These are phyloP conservation scores for Ustilago sp. DNA, from an alignment of 1,284 basidiomycete species.

Conservation along the genomic window DNA sequence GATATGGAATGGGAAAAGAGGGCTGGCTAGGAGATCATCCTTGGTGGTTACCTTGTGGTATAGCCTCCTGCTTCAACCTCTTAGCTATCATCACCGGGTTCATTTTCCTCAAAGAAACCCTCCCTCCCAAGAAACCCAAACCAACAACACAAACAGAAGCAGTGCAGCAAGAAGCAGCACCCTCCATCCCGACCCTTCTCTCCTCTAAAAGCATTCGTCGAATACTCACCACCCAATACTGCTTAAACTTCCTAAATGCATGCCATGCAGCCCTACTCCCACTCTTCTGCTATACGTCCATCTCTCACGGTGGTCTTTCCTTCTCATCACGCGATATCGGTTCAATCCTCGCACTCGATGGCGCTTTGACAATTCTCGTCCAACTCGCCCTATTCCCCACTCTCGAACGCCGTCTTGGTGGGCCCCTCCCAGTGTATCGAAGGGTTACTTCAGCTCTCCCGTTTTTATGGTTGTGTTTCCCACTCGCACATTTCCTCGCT, in stretches of 20 bases:
- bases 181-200: conserved; percentile 32
- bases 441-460: conserved; percentile 41
- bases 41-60: conserved; percentile 70
- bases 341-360: conserved; percentile 50
- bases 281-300: conserved; percentile 51
- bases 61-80: conserved; percentile 65
- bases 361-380: conserved; percentile 47
- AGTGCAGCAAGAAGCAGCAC: conserved; percentile 5
- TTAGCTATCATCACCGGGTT: conserved; percentile 61
- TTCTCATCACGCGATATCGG: conserved; percentile 51
- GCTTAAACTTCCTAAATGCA: conserved; percentile 56
- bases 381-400: conserved; percentile 53
- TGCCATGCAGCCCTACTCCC: conserved; percentile 55
- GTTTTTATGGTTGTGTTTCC: conserved; percentile 48
- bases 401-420: conserved; percentile 45
- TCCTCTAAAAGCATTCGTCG: conserved; percentile 16
- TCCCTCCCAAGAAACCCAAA: conserved; percentile 38
- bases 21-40: conserved; percentile 62
- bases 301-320: conserved; percentile 49
- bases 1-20: conserved; percentile 39
- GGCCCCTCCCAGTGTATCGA: conserved; percentile 37
- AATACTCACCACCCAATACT: conserved; percentile 57
- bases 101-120: conserved; percentile 69
- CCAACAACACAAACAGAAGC: neutral
- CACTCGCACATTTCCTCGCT: conserved; percentile 45